Evolutionary conservation across 225 moss, liverwort and hornwort genomes (phyloP).

Genomic region (Ulota crispa): DNA sequence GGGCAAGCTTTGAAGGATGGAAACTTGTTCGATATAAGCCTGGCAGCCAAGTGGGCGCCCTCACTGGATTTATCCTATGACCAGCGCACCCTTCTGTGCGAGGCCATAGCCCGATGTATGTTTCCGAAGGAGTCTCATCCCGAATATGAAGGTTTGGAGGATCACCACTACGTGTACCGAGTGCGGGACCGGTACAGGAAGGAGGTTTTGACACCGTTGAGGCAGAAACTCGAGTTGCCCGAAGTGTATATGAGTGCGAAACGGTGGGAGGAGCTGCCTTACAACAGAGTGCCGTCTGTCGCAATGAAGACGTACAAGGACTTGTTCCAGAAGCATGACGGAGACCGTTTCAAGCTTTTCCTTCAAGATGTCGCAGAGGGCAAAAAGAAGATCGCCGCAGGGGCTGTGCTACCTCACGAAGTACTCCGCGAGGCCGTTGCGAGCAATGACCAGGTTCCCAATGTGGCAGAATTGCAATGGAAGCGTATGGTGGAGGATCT

Average conservation of each 20-base stretch:
- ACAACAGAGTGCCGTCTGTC: constrained; percentile 73
- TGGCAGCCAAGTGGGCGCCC: constrained; percentile 88
- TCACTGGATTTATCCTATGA: constrained; percentile 73
- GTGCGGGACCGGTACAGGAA: constrained; percentile 78
- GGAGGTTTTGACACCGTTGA: constrained; percentile 64
- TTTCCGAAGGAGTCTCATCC: constrained; percentile 60
- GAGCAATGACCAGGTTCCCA: constrained; percentile 25
- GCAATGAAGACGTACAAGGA: constrained; percentile 75
- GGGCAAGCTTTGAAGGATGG: constrained; percentile 51
- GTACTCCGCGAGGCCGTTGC: constrained; percentile 46
- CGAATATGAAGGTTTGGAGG: constrained; percentile 59
- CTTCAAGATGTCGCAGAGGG: constrained; percentile 65
- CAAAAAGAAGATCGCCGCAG: constrained; percentile 73
- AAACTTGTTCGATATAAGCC: constrained; percentile 52
- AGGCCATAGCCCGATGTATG: constrained; percentile 66
- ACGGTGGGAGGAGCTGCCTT: constrained; percentile 74
- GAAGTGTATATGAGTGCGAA: constrained; percentile 84
- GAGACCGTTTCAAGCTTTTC: constrained; percentile 58
- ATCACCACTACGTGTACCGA: constrained; percentile 41
- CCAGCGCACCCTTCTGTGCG: constrained; percentile 62
- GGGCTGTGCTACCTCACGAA: constrained; percentile 77
- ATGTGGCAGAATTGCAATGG: constrained; percentile 82
- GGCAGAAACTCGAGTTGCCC: constrained; percentile 72
- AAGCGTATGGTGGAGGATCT: constrained; percentile 77
- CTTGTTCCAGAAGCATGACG: constrained; percentile 64